Conservation (phyloP, 2,329 filamentous ascomycete genomes). For the Dothistroma pini region DNA sequence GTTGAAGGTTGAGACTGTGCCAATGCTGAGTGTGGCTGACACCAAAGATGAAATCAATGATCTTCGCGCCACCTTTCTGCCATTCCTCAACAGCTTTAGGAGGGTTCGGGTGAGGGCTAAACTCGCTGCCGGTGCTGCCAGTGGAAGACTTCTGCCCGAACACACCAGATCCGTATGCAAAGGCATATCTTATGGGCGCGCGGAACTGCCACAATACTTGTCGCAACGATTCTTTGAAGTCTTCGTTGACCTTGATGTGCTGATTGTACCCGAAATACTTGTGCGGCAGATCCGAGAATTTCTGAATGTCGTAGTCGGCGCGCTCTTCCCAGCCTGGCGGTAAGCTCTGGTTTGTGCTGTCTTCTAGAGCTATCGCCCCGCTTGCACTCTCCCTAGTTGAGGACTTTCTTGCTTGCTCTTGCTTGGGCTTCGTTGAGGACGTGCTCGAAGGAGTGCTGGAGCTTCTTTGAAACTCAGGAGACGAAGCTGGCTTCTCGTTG, state of each 20-base stretch:
- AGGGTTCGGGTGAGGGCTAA: slow-evolving; percentile 75
- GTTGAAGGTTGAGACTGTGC: slow-evolving; percentile 86
- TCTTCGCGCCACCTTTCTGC: slow-evolving; percentile 84
- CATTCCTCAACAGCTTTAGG: slow-evolving; percentile 76
- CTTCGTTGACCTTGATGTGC: slow-evolving; percentile 90
- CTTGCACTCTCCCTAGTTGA: neutral
- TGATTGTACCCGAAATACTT: slow-evolving; percentile 90
- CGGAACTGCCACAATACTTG: slow-evolving; percentile 87
- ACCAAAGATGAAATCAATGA: slow-evolving; percentile 98
- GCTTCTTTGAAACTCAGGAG: slow-evolving; percentile 6
- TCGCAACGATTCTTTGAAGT: slow-evolving; percentile 87
- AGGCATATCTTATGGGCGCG: slow-evolving; percentile 91
- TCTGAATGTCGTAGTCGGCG: slow-evolving; percentile 64
- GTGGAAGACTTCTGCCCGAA: slow-evolving; percentile 67
- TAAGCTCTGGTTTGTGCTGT: slow-evolving; percentile 34
- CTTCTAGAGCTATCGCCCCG: neutral
- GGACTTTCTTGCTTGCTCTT: neutral
- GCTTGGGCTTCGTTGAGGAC: neutral
- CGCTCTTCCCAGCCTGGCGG: slow-evolving; percentile 70
- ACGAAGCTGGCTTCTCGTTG: neutral
- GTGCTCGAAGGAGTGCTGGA: slow-evolving; percentile 9
- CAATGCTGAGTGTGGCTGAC: slow-evolving; percentile 94
- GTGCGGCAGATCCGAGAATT: slow-evolving; percentile 70
- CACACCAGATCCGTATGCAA: slow-evolving; percentile 95
- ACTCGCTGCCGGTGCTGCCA: slow-evolving; percentile 47